Evolutionary conservation across 2,329 filamentous ascomycete species (phyloP).

Genomic region (Onygena corvina): DNA sequence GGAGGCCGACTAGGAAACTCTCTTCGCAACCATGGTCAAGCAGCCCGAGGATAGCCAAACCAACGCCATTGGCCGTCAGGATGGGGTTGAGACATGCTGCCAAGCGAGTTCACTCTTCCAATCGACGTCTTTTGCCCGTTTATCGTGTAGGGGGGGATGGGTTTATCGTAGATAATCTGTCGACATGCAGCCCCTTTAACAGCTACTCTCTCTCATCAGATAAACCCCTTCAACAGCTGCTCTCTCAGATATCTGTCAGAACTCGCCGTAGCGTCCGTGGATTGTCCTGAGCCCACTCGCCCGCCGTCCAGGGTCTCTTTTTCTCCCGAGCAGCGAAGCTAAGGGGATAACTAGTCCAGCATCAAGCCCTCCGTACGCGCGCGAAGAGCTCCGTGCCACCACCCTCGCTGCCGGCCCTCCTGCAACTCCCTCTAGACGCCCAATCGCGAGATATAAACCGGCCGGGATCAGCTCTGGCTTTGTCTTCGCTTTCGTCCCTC

Average conservation of each 20-base stretch:
- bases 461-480: not conserved
- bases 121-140: not conserved
- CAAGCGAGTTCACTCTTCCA: constrained; percentile 12
- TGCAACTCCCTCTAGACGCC: not conserved
- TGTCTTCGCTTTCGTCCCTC: not conserved
- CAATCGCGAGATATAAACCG: not conserved
- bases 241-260: too few relatives aligned
- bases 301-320: not conserved
- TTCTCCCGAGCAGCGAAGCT: not conserved
- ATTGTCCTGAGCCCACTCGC: too few relatives aligned
- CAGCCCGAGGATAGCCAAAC: constrained; percentile 8
- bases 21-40: constrained; percentile 9
- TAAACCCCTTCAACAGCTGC: too few relatives aligned
- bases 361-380: constrained; percentile 7
- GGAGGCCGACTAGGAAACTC: not conserved
- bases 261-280: too few relatives aligned
- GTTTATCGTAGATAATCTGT: not conserved
- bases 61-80: constrained; percentile 8
- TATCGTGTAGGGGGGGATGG: not conserved
- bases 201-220: not conserved
- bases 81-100: constrained; percentile 13
- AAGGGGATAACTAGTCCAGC: constrained; percentile 6
- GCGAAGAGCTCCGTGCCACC: constrained; percentile 3
- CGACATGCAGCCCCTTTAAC: not conserved
- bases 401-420: not conserved